Base-by-base conservation (phyloP, 345 rosid species). In the Lepidium sativum region DNA sequence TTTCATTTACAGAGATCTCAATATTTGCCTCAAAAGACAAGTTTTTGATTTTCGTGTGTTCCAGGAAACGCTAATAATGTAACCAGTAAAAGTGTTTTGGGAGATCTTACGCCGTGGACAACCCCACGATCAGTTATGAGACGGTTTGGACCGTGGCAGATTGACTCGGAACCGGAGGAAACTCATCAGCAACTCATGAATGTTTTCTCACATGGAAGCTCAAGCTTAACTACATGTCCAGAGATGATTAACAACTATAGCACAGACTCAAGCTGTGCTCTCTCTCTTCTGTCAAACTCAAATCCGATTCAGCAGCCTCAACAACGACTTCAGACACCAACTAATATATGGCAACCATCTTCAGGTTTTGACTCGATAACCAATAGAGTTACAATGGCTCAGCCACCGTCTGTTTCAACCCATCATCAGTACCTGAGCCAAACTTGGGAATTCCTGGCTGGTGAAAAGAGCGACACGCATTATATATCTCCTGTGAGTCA, bases 221-320 rank as follows among this genome's bases (percentile, higher is more conserved):
- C 81, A 44, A 81, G 83, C 40, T 72, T 75, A 64, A 49, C 34
- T 70, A 49, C 87, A 40, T 5, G 79, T 74, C 55, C 83, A 3
- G 80, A 63, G 57, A 72, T 79, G 69, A 68, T 83, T 69, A 71
- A 83, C 3, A 49, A 76, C 69, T 51, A 82, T 5, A 83, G 88
- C 72, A 81, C 80, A 55, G 82, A 87, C 64, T 84, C 96, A 8
- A 82, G 62, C 80, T 77, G 97, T 89, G 97, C 99, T 94, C 99
- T 86, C 77, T 73, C 77, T 73, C 77, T 67, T 94, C 97, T 90
- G 97, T 94, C 99, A 90, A 89, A 83, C 74, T 86, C 99, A 88
- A 81, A 54, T 39, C 33, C 4, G 12, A 50, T 14, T 21, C 83
- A 76, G 69, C 88, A 85, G 80, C 73, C 77, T 63, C 88, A 33